Evolutionary conservation across 73 alveolate genomes (phyloP).

Genomic region (Breviolum minutum): DNA sequence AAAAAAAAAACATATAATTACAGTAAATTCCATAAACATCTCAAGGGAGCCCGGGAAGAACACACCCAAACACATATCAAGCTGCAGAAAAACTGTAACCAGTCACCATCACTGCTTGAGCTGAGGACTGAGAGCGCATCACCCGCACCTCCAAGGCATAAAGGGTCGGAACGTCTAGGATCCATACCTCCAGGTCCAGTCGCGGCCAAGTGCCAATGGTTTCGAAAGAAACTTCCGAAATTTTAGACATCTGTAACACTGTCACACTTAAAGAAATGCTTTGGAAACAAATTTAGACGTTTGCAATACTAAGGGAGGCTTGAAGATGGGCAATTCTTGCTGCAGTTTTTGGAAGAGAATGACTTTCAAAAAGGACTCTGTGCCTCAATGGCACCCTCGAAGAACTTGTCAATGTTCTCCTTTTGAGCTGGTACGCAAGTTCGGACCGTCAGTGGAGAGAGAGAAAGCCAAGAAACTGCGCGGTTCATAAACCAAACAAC

Average conservation of each 20-base stretch:
- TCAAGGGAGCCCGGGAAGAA: too few species aligned
- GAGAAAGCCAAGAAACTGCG: background rate
- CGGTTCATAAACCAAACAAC: too few species aligned
- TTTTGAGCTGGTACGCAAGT: background rate
- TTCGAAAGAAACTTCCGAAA: too few species aligned
- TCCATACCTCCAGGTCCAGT: background rate
- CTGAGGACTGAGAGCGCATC: slow-evolving; percentile 46
- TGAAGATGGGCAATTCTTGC: background rate
- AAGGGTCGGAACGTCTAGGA: slow-evolving; percentile 77
- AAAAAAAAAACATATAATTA: too few species aligned
- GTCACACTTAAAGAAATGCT: too few species aligned
- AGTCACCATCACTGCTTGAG: background rate
- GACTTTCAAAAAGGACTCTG: background rate
- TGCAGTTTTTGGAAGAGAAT: background rate
- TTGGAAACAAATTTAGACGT: too few species aligned
- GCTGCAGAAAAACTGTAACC: too few species aligned
- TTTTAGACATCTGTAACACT: too few species aligned
- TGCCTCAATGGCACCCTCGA: slow-evolving; percentile 46
- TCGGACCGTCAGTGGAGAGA: background rate
- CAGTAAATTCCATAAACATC: too few species aligned
- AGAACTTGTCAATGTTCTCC: slow-evolving; percentile 57
- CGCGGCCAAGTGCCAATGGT: background rate
- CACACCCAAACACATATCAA: too few species aligned
- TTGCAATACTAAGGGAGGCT: background rate
- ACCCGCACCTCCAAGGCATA: slow-evolving; percentile 90